These are phyloP conservation scores for Nicotiana noctiflora DNA, from an alignment of 257 asterid genomes.

Conservation along the genomic window DNA sequence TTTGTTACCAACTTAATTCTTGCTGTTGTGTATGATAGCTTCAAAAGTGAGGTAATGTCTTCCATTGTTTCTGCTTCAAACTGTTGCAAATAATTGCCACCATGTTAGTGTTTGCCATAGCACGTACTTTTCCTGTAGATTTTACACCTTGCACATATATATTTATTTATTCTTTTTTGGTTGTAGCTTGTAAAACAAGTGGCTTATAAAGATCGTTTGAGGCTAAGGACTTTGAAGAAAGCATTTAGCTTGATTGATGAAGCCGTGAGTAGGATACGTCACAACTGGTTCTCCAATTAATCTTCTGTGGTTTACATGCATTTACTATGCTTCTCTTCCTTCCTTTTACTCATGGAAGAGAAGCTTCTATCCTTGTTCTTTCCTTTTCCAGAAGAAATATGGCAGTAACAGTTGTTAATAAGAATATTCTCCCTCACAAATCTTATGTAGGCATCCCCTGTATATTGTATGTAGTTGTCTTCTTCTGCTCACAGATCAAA, in stretches of 20 bases:
- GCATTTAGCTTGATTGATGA: conserved; percentile 71
- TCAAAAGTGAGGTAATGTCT: conserved; percentile 71
- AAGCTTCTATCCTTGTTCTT: background rate
- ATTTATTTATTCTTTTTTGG: conserved; percentile 3
- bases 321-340: background rate
- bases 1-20: conserved; percentile 97
- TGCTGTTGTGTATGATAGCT: conserved; percentile 98
- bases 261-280: conserved; percentile 43
- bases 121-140: background rate
- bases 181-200: conserved; percentile 89
- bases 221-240: conserved; percentile 72
- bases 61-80: background rate
- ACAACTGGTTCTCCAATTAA: background rate
- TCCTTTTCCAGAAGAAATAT: background rate
- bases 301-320: background rate
- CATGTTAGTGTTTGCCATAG: background rate
- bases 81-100: background rate
- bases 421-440: background rate
- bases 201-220: conserved; percentile 60
- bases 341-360: background rate
- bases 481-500: background rate
- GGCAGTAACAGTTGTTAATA: background rate
- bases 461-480: background rate
- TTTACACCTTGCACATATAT: background rate
- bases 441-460: background rate